Percentiles rank a stretch among this genome's conserved stretches.
These are phyloP conservation scores for Euphrasia confusa DNA, from an alignment of 257 asterid genomes.

Conservation along the genomic window DNA sequence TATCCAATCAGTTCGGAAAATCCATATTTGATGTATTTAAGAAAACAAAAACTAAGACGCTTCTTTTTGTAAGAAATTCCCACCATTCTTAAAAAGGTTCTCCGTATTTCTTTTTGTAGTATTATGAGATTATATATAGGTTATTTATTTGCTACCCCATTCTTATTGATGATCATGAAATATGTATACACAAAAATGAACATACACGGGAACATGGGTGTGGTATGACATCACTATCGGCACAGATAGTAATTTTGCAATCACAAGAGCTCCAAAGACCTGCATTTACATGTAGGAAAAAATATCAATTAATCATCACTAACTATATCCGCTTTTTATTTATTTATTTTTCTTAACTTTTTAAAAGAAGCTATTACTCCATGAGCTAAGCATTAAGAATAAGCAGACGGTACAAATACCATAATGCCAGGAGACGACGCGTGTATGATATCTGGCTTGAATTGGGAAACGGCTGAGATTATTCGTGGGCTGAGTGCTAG, in stretches of 20 bases:
- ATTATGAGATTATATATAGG: too few relatives aligned
- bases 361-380: conserved; percentile 11
- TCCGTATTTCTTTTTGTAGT: too few relatives aligned
- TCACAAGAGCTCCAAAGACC: conserved; percentile 95
- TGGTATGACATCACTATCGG: conserved; percentile 98
- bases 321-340: background rate
- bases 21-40: background rate
- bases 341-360: conserved; percentile 3
- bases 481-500: conserved; percentile 99
- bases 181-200: conserved; percentile 15
- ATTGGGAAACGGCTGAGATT: conserved; percentile 80
- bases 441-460: conserved; percentile 96
- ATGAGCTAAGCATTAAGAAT: background rate
- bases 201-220: conserved; percentile 98
- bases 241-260: conserved; percentile 76
- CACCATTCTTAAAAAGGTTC: too few relatives aligned
- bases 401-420: conserved; percentile 37
- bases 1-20: conserved; percentile 29
- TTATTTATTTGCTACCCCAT: background rate
- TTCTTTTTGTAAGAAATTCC: background rate
- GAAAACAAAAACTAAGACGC: background rate
- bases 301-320: conserved; percentile 1
- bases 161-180: background rate
- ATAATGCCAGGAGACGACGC: conserved; percentile 99
- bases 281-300: conserved; percentile 20